Evolutionary conservation across 768 basidiomycete species (phyloP).

Genomic region (Phylloporus arenicola): DNA sequence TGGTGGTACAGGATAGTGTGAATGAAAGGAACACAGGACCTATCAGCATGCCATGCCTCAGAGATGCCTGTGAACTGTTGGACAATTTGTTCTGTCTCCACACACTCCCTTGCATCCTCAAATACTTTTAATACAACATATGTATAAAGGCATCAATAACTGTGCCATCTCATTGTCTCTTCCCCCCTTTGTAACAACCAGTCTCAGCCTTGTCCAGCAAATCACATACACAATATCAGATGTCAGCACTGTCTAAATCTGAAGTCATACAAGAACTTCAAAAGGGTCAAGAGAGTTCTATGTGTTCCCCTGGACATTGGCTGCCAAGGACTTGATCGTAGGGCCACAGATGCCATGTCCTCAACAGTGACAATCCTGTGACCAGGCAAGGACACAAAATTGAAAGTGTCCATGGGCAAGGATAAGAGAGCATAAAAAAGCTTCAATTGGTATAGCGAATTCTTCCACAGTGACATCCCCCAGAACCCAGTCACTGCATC

Average conservation of each 20-base stretch:
- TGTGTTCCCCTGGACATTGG: slow-evolving; percentile 84
- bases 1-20: too few species aligned
- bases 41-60: too few species aligned
- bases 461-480: slow-evolving; percentile 87
- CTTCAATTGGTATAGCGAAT: slow-evolving; percentile 78
- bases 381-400: slow-evolving; percentile 83
- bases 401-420: slow-evolving; percentile 86
- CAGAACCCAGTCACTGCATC: too few species aligned
- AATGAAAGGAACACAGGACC: too few species aligned
- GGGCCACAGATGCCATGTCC: slow-evolving; percentile 77
- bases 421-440: slow-evolving; percentile 88
- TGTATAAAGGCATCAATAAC: too few species aligned
- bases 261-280: slow-evolving; percentile 77
- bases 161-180: too few species aligned
- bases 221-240: slow-evolving; percentile 74
- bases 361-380: slow-evolving; percentile 82
- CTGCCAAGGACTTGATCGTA: slow-evolving; percentile 87
- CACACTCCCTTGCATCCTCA: too few species aligned
- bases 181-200: too few species aligned
- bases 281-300: slow-evolving; percentile 95
- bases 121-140: too few species aligned
- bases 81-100: too few species aligned
- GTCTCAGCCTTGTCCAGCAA: slow-evolving; percentile 96
- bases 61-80: too few species aligned
- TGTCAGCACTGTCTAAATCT: slow-evolving; percentile 64